A percentile compares a stretch with the other conserved stretches of the same genome.
Conservation (phyloP, 73 alveolate genomes). For the Uronychia binucleata region DNA sequence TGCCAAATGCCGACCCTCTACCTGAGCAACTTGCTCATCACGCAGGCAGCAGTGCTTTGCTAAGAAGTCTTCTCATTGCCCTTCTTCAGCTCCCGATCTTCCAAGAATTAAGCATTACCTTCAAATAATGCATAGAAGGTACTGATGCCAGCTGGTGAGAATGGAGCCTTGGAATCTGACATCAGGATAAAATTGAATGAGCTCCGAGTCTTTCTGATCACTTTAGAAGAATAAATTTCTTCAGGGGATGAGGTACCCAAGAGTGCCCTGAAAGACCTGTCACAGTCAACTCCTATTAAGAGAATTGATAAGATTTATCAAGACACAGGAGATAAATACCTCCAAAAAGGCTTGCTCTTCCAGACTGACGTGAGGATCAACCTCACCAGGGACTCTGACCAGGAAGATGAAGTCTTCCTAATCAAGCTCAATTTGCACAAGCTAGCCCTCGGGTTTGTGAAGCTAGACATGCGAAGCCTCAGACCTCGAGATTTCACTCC, state of each 20-base stretch:
- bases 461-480: background rate
- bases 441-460: background rate
- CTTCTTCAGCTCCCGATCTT: too few species aligned
- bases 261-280: too few species aligned
- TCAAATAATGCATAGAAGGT: background rate
- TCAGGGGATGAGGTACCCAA: too few species aligned
- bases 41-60: background rate
- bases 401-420: background rate
- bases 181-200: background rate
- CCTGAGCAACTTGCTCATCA: background rate
- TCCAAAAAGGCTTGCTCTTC: background rate
- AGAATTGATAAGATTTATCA: too few species aligned
- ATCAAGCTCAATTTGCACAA: background rate
- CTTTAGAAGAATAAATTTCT: too few species aligned
- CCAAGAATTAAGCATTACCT: too few species aligned
- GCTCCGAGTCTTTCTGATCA: too few species aligned
- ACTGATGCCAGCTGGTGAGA: background rate
- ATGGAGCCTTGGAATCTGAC: background rate
- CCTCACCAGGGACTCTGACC: background rate
- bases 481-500: background rate
- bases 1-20: background rate
- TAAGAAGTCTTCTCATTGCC: background rate
- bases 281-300: too few species aligned
- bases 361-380: background rate
- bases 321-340: too few species aligned